Percentiles rank a stretch among this genome's conserved stretches.
These are phyloP conservation scores for Huntiella abstrusa DNA, from an alignment of 2,329 filamentous ascomycete species.

Conservation along the genomic window DNA sequence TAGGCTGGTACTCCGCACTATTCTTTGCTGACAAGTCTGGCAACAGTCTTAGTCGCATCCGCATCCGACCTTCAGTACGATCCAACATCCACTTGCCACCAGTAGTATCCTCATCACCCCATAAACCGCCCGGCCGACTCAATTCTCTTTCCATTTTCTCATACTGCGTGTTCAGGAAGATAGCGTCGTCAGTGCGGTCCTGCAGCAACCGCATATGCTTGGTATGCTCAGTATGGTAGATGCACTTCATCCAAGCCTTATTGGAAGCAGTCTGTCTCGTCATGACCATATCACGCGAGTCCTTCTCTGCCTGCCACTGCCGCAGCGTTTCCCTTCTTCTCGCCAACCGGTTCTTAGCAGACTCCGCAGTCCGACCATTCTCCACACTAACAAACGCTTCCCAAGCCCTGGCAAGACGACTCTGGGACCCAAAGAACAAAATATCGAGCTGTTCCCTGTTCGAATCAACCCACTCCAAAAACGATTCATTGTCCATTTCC, in stretches of 20 bases:
- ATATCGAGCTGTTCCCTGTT: constrained; percentile 61
- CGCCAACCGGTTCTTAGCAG: constrained; percentile 46
- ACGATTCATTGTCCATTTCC: constrained; percentile 74
- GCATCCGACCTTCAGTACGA: constrained; percentile 83
- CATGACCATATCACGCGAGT: constrained; percentile 50
- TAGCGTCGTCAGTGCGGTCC: constrained; percentile 80
- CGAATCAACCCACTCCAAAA: constrained; percentile 73
- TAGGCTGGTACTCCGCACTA: constrained; percentile 60
- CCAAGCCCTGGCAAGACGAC: constrained; percentile 56
- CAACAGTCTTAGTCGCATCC: constrained; percentile 77
- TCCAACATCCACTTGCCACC: constrained; percentile 76
- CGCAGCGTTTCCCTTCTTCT: constrained; percentile 70
- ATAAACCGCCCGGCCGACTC: constrained; percentile 49
- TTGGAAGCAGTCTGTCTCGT: constrained; percentile 74
- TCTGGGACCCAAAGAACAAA: constrained; percentile 53
- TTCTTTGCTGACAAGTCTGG: constrained; percentile 52
- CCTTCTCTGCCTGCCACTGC: constrained; percentile 56
- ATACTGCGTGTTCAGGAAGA: constrained; percentile 58
- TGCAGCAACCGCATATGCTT: constrained; percentile 80
- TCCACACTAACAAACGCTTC: constrained; percentile 71
- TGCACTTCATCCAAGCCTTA: constrained; percentile 85
- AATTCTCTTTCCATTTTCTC: constrained; percentile 63
- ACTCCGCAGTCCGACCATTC: constrained; percentile 63
- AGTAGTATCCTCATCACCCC: constrained; percentile 24
- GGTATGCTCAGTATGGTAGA: constrained; percentile 76